These are phyloP conservation scores for Fusarium protoensiforme DNA, from an alignment of 2,329 filamentous ascomycete species.

Conservation along the genomic window DNA sequence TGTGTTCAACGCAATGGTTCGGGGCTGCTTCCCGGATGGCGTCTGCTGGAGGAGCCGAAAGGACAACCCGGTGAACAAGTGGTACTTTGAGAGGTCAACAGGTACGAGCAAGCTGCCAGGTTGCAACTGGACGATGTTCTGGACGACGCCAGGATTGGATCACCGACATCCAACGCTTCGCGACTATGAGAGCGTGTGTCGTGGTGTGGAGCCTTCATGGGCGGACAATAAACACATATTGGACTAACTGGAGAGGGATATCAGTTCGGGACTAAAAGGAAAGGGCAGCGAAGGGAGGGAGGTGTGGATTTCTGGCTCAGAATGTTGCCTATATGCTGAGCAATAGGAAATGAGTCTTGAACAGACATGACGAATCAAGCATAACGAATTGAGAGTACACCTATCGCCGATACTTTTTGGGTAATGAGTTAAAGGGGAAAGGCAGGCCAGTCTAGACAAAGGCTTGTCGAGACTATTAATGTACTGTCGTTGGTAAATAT, in stretches of 20 bases:
- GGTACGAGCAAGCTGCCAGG: slow-evolving; percentile 84
- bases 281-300: not conserved
- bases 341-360: not conserved
- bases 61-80: slow-evolving; percentile 97
- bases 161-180: slow-evolving; percentile 64
- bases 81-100: slow-evolving; percentile 93
- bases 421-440: not conserved
- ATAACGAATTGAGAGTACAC: not conserved
- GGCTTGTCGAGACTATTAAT: not conserved
- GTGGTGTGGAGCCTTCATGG: slow-evolving; percentile 72
- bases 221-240: slow-evolving; percentile 66
- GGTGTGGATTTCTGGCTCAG: not conserved
- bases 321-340: not conserved
- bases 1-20: slow-evolving; percentile 95
- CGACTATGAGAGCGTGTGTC: slow-evolving; percentile 82
- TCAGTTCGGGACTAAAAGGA: not conserved
- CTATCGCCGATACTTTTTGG: not conserved
- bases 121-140: slow-evolving; percentile 98
- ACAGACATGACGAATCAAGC: not conserved
- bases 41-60: slow-evolving; percentile 93
- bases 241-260: slow-evolving; percentile 55
- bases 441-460: not conserved
- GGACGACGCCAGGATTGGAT: slow-evolving; percentile 80
- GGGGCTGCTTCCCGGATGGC: slow-evolving; percentile 85
- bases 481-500: not conserved